Conservation (phyloP, 345 rosid species). For the Linum lewisii region DNA sequence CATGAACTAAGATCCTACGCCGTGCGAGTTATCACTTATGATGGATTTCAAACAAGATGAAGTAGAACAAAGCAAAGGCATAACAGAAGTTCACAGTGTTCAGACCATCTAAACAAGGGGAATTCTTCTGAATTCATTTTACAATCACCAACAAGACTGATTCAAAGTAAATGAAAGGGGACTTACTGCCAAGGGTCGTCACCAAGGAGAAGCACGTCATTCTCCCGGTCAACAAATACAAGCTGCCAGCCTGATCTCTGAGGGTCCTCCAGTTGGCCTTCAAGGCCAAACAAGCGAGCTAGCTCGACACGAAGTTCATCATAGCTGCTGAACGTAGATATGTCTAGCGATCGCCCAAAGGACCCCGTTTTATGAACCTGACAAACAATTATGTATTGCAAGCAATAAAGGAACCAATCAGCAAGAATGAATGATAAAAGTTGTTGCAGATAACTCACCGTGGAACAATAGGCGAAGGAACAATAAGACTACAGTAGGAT, state of each 20-base stretch:
- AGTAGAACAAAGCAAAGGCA: no score
- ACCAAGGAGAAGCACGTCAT: conserved; percentile 42
- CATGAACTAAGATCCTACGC: no score
- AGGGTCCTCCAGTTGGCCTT: conserved; percentile 46
- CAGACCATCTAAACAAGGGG: no score
- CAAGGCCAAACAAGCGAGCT: conserved; percentile 38
- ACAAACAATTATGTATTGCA: conserved; percentile 3
- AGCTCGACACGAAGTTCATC: conserved; percentile 40
- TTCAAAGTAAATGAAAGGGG: not conserved
- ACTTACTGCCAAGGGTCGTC: conserved; percentile 50
- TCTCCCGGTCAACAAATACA: conserved; percentile 49
- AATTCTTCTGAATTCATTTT: no score
- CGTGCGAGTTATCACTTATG: no score
- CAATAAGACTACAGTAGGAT: no score
- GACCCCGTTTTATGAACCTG: conserved; percentile 41
- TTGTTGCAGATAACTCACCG: no score
- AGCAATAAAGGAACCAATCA: no score
- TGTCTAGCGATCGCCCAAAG: conserved; percentile 43
- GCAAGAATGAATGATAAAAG: no score
- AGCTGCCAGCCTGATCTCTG: conserved; percentile 61
- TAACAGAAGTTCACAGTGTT: no score
- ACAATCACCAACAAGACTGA: not conserved
- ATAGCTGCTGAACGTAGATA: conserved; percentile 41
- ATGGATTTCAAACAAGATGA: no score
- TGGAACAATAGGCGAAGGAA: no score